Conservation (phyloP, 768 basidiomycete genomes). For the Hygrophorus russula region DNA sequence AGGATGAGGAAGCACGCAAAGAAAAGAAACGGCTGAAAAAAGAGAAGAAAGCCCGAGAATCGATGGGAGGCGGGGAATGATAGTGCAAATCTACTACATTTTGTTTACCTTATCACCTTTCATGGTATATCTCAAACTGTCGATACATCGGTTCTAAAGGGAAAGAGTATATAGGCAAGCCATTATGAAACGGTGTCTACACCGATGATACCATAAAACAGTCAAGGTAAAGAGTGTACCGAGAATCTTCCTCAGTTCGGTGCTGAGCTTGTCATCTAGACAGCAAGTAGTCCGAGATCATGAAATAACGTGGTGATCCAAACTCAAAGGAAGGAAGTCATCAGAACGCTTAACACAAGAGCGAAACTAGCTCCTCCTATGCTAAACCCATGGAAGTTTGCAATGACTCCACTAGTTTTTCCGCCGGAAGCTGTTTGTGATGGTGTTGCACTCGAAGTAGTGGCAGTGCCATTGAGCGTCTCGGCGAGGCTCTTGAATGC, state of each 20-base stretch:
- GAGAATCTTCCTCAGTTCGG: neutral
- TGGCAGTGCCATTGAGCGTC: slow-evolving; percentile 39
- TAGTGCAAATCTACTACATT: too few species aligned
- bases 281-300: slow-evolving; percentile 15
- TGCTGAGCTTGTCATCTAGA: slow-evolving; percentile 14
- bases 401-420: slow-evolving; percentile 17
- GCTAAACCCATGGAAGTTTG: slow-evolving; percentile 14
- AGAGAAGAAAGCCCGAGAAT: slow-evolving; percentile 48
- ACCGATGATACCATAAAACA: slow-evolving; percentile 11
- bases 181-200: slow-evolving; percentile 8
- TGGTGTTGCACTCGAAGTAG: slow-evolving; percentile 15
- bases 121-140: too few species aligned
- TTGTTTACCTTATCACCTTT: too few species aligned
- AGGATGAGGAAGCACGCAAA: slow-evolving; percentile 48
- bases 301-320: slow-evolving; percentile 11
- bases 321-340: slow-evolving; percentile 24
- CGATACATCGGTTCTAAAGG: too few species aligned
- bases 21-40: slow-evolving; percentile 60
- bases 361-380: slow-evolving; percentile 21
- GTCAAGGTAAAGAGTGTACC: slow-evolving; percentile 10
- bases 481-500: slow-evolving; percentile 48
- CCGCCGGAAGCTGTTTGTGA: slow-evolving; percentile 8
- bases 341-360: slow-evolving; percentile 18
- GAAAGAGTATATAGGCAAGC: too few species aligned
- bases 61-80: slow-evolving; percentile 24